Percentiles rank a stretch among this genome's conserved stretches.
Evolutionary conservation across 208 protist species (phyloP).

Genomic region (Acanthamoeba triangularis): DNA sequence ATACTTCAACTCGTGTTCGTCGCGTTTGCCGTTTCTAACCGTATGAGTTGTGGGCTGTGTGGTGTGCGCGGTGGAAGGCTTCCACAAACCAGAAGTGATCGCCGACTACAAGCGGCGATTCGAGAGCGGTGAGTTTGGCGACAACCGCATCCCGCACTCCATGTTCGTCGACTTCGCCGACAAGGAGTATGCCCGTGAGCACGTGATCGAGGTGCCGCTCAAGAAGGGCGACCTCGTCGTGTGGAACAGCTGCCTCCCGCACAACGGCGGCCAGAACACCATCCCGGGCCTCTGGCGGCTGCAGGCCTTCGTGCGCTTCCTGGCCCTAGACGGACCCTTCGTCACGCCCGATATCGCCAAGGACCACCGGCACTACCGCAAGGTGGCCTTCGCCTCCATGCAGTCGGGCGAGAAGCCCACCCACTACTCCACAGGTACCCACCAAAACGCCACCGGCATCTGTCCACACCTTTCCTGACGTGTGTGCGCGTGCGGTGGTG

Average conservation of each 20-base stretch:
- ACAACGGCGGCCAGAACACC: not conserved
- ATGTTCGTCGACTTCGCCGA: not conserved
- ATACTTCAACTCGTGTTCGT: not conserved
- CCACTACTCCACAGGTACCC: not conserved
- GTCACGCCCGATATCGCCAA: not conserved
- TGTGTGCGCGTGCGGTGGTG: too few species aligned
- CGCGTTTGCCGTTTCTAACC: too few species aligned
- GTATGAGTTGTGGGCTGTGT: not conserved
- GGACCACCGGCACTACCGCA: not conserved
- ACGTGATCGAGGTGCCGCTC: not conserved
- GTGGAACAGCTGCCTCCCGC: slow-evolving; percentile 1
- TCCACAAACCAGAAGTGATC: slow-evolving; percentile 11
- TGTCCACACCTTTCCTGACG: too few species aligned
- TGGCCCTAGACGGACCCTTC: not conserved
- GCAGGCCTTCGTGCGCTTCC: not conserved
- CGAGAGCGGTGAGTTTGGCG: slow-evolving; percentile 16
- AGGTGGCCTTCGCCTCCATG: not conserved
- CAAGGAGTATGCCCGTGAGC: not conserved
- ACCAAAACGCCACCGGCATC: too few species aligned
- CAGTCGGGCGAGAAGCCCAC: not conserved
- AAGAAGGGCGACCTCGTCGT: slow-evolving; percentile 16
- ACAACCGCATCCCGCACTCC: not conserved
- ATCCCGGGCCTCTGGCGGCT: not conserved
- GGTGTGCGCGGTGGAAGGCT: not conserved
- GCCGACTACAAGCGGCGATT: not conserved